Evolutionary conservation across 257 asterid species (phyloP).

Genomic region (Dorcoceras hygrometricum): DNA sequence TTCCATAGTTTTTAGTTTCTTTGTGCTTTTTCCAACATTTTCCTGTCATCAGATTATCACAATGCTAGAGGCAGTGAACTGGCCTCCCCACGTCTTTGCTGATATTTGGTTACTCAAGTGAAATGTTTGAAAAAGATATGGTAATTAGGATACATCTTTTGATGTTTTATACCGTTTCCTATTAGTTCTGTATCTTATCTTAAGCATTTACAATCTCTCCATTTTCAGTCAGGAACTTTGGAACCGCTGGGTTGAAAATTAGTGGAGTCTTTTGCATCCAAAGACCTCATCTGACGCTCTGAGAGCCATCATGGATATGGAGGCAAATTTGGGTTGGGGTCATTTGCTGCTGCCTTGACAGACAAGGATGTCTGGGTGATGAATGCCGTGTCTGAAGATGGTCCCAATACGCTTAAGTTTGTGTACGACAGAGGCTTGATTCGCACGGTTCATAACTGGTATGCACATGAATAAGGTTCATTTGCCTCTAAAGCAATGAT

Average conservation of each 20-base stretch:
- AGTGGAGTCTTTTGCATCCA: conserved; percentile 70
- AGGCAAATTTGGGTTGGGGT: no score
- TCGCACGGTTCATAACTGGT: conserved; percentile 86
- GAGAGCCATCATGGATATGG: conserved; percentile 71
- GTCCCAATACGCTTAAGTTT: conserved; percentile 87
- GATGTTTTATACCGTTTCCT: neutral
- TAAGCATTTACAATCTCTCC: conserved; percentile 13
- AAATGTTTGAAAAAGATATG: conserved; percentile 80
- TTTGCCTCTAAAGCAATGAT: no score
- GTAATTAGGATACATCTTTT: conserved; percentile 37
- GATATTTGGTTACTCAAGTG: conserved; percentile 86
- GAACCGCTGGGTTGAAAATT: conserved; percentile 73
- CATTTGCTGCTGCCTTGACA: conserved; percentile 89
- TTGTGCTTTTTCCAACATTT: no score
- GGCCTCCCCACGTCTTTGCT: no score
- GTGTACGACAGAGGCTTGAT: conserved; percentile 86
- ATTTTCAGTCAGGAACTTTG: conserved; percentile 57
- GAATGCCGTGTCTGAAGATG: conserved; percentile 91
- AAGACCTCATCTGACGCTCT: conserved; percentile 62
- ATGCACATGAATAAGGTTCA: conserved; percentile 25
- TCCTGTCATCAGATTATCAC: conserved; percentile 76
- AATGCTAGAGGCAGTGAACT: conserved; percentile 74
- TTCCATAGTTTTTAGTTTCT: no score
- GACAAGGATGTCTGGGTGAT: conserved; percentile 94
- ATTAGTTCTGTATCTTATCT: conserved; percentile 15